phyloP scores from a whole-genome alignment of 2,329 filamentous ascomycete genomes.

The Nemania abortiva region DNA sequence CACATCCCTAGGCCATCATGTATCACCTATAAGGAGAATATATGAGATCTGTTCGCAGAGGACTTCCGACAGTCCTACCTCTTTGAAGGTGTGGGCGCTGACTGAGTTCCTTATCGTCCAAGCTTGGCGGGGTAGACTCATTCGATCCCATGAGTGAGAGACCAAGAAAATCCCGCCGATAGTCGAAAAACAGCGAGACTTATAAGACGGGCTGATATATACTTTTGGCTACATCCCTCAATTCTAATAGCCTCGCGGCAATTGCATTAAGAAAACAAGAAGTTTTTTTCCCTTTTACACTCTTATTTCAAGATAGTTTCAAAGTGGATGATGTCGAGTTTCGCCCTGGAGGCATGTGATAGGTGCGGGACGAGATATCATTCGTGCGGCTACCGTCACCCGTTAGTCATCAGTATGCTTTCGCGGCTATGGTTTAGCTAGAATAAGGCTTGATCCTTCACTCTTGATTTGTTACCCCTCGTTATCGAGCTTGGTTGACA shows the following conservation, averaged over 20 bases:
- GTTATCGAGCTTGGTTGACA: background rate
- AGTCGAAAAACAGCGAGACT: background rate
- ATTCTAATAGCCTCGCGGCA: conserved; percentile 1
- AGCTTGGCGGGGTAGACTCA: background rate
- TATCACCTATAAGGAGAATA: no score
- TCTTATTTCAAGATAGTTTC: no score
- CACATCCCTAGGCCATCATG: no score
- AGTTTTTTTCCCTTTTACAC: background rate
- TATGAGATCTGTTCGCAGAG: no score
- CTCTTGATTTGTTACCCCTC: conserved; percentile 9
- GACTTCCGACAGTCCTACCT: no score
- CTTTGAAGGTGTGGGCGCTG: no score
- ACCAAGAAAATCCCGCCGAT: background rate
- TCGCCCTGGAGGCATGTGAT: background rate
- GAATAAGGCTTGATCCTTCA: conserved; percentile 1
- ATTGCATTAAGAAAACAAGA: background rate
- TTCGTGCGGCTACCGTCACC: conserved; percentile 5
- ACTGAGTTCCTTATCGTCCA: background rate
- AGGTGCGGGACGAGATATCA: conserved; percentile 11
- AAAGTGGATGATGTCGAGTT: background rate
- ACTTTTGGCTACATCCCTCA: no score
- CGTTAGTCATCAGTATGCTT: background rate
- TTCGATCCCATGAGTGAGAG: background rate
- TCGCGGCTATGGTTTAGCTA: conserved; percentile 2
- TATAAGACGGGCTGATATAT: background rate